phyloP scores from a whole-genome alignment of 352 stramenopile genomes.

The Blastocystis sp. region DNA sequence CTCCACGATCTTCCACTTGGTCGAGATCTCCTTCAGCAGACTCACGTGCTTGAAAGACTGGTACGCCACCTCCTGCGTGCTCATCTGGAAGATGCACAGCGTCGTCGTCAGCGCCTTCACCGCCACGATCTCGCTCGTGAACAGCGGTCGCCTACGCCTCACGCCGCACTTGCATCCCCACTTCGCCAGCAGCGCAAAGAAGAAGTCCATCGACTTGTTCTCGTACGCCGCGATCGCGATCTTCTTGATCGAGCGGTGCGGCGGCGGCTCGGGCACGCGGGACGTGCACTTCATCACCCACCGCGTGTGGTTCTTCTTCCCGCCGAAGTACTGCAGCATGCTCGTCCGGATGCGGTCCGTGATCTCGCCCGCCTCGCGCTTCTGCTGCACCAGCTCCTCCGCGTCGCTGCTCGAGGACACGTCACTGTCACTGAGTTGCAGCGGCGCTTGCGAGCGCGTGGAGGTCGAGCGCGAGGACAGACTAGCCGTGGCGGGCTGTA shows the following conservation, averaged over 20 bases:
- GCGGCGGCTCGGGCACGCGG: conserved; percentile 49
- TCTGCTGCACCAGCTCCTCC: conserved; percentile 60
- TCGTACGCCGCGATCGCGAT: conserved; percentile 62
- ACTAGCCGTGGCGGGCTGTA: neutral
- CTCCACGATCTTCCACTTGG: conserved; percentile 50
- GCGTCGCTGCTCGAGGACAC: conserved; percentile 61
- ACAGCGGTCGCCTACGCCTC: conserved; percentile 50
- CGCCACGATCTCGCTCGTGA: conserved; percentile 58
- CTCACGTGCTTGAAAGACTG: conserved; percentile 39
- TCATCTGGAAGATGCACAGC: conserved; percentile 61
- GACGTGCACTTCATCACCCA: conserved; percentile 68
- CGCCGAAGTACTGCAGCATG: conserved; percentile 58
- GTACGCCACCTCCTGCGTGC: conserved; percentile 54
- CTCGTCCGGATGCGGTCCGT: conserved; percentile 7
- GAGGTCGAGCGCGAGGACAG: neutral
- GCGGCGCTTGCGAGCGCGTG: neutral
- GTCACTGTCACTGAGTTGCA: conserved; percentile 44
- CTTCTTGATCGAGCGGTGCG: conserved; percentile 61
- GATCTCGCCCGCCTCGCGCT: conserved; percentile 52
- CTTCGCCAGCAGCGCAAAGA: conserved; percentile 55
- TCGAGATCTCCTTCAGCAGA: conserved; percentile 64
- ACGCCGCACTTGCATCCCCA: neutral
- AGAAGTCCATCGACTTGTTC: conserved; percentile 68
- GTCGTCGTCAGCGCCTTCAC: conserved; percentile 66
- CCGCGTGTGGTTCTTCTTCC: conserved; percentile 39